Conservation (phyloP, 345 rosid species). For the Anastatica hierochuntica region DNA sequence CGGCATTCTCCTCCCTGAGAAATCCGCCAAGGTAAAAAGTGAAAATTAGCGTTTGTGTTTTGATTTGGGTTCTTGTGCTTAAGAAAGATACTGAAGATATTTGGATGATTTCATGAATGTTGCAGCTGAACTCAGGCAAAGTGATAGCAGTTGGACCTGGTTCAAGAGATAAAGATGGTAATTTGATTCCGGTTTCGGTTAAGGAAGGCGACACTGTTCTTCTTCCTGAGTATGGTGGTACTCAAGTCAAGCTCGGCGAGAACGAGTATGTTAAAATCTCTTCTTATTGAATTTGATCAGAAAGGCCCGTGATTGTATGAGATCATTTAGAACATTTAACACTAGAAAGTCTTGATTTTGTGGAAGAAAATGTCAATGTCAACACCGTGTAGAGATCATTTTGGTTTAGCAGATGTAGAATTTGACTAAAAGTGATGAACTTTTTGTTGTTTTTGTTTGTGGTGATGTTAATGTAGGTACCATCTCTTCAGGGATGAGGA, state of each 20-base stretch:
- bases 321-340: too few relatives aligned
- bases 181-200: conserved; percentile 44
- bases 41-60: neutral
- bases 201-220: conserved; percentile 92
- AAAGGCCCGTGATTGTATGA: too few relatives aligned
- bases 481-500: conserved; percentile 72
- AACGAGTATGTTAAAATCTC: conserved; percentile 40
- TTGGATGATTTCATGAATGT: neutral
- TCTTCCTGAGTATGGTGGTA: conserved; percentile 73
- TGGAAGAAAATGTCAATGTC: too few relatives aligned
- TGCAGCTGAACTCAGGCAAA: conserved; percentile 71
- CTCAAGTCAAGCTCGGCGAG: conserved; percentile 69
- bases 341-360: too few relatives aligned
- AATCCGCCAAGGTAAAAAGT: conserved; percentile 42
- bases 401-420: too few relatives aligned
- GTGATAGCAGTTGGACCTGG: conserved; percentile 80
- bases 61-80: neutral
- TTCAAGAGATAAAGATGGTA: conserved; percentile 47
- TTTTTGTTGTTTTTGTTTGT: neutral
- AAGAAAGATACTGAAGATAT: neutral
- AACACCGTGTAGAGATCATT: too few relatives aligned
- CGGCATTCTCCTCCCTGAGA: conserved; percentile 78
- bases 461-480: too few relatives aligned
- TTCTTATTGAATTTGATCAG: too few relatives aligned
- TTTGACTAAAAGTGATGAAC: neutral